Conservation (phyloP, 345 rosid species). For the Capsella bursapastoris region DNA sequence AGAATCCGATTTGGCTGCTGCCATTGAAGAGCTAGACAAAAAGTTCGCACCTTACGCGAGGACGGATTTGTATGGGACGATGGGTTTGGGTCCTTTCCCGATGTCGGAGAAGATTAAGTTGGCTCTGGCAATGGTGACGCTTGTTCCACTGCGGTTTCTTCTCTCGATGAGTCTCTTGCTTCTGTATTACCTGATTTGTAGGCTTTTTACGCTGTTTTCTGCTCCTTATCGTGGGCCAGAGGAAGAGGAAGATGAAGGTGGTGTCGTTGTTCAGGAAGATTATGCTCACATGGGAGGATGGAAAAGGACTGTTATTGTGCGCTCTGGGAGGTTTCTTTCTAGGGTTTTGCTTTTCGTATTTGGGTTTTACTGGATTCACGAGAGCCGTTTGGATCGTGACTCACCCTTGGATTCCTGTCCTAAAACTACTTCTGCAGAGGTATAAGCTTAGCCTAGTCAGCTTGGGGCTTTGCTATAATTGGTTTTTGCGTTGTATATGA, state of each 20-base stretch:
- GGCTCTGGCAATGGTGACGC: constrained; percentile 65
- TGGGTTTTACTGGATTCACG: constrained; percentile 93
- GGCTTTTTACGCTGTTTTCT: constrained; percentile 77
- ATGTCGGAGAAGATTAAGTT: constrained; percentile 62
- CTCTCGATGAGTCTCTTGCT: constrained; percentile 60
- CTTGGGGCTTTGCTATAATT: background rate
- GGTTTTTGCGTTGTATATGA: background rate
- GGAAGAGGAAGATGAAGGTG: constrained; percentile 65
- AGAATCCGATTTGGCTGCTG: constrained; percentile 46
- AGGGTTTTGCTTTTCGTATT: constrained; percentile 77
- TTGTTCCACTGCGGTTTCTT: constrained; percentile 72
- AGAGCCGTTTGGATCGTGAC: constrained; percentile 51
- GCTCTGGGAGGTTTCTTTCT: constrained; percentile 68
- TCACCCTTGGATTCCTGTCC: constrained; percentile 12
- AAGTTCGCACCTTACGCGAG: constrained; percentile 90
- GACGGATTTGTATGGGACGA: constrained; percentile 75
- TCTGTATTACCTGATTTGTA: constrained; percentile 76
- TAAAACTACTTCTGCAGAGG: constrained; percentile 39
- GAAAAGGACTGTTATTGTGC: constrained; percentile 74
- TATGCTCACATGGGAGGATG: constrained; percentile 95
- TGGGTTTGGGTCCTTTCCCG: constrained; percentile 89
- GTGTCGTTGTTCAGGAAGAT: constrained; percentile 67
- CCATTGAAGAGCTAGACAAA: constrained; percentile 77
- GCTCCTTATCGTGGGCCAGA: constrained; percentile 75
- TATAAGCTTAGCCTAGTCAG: constrained; percentile 13